These are phyloP conservation scores for Ophiostoma sp. DNA, from an alignment of 2,329 filamentous ascomycete species.

Conservation along the genomic window DNA sequence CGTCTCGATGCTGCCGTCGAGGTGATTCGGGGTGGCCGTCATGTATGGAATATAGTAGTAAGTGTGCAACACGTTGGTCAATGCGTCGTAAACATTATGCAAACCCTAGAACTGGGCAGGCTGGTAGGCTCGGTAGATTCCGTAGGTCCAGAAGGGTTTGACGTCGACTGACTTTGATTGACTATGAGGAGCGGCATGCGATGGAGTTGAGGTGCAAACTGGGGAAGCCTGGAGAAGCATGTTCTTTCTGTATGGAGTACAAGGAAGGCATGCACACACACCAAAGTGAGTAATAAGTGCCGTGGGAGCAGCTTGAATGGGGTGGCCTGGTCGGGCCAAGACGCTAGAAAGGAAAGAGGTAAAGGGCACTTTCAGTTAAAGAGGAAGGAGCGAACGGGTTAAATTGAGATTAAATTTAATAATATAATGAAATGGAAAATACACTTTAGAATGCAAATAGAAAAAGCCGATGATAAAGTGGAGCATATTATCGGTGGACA, in stretches of 20 bases:
- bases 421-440: slow-evolving; percentile 3
- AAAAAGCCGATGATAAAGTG: neutral
- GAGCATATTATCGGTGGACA: neutral
- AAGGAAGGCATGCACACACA: neutral
- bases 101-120: neutral
- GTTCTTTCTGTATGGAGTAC: neutral
- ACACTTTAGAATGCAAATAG: neutral
- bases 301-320: neutral
- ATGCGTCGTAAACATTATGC: neutral
- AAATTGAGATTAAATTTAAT: neutral
- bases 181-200: neutral
- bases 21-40: neutral
- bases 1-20: neutral
- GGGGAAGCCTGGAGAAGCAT: neutral
- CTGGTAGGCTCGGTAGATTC: neutral
- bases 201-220: slow-evolving; percentile 10
- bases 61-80: neutral
- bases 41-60: neutral
- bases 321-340: slow-evolving; percentile 1
- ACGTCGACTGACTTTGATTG: neutral
- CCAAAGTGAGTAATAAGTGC: neutral
- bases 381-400: neutral
- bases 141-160: neutral
- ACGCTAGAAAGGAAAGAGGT: slow-evolving; percentile 2
- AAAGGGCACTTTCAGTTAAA: neutral